phyloP scores from a whole-genome alignment of 495 filamentous ascomycete species.

The Aspergillus bertholletiae region DNA sequence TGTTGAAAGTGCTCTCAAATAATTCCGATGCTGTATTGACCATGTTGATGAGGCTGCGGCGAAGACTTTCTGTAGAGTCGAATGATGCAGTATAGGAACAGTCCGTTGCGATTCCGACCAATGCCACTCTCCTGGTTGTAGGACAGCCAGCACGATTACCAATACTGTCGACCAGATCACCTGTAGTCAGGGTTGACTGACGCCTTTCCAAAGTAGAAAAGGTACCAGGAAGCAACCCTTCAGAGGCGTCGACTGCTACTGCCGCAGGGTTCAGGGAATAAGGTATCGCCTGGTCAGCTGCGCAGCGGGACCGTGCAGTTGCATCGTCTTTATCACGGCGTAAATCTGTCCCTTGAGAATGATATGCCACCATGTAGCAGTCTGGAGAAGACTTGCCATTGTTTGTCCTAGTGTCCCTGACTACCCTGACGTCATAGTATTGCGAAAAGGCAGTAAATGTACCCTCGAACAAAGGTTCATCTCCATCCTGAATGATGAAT shows the following conservation, averaged over 20 bases:
- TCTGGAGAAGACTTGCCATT: conserved; percentile 36
- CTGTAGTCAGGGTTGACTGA: conserved; percentile 9
- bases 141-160: conserved; percentile 77
- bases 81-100: conserved; percentile 75
- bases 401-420: neutral
- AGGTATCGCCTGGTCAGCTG: neutral
- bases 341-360: conserved; percentile 5
- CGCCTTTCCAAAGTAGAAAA: conserved; percentile 63
- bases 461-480: conserved; percentile 73
- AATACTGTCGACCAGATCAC: conserved; percentile 47
- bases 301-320: neutral
- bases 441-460: conserved; percentile 67
- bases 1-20: conserved; percentile 84
- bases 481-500: conserved; percentile 64
- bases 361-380: conserved; percentile 51
- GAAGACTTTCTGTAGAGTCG: conserved; percentile 51
- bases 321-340: neutral
- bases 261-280: neutral
- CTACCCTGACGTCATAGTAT: conserved; percentile 56
- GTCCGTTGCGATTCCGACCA: conserved; percentile 88
- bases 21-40: conserved; percentile 79
- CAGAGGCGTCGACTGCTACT: neutral
- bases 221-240: neutral
- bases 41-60: conserved; percentile 66
- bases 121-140: conserved; percentile 68